Conservation (phyloP, 2,329 filamentous ascomycete genomes). For the Ceratocystiopsis minuta region DNA sequence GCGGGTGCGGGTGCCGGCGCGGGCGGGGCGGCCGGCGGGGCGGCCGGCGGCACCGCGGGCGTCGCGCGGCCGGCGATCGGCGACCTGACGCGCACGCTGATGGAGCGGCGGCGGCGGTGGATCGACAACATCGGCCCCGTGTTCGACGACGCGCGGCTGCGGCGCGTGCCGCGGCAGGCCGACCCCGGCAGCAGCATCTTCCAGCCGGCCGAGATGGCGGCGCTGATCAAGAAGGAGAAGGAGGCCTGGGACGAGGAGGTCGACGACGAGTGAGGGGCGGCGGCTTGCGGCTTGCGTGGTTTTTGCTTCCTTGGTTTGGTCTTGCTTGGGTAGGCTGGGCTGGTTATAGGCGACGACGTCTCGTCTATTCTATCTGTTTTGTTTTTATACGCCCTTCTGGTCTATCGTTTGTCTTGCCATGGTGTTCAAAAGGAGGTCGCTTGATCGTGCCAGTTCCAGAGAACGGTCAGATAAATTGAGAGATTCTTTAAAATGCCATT, state of each 20-base stretch:
- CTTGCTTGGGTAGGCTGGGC: no score
- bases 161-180: constrained; percentile 46
- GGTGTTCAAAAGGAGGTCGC: no score
- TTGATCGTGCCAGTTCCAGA: no score
- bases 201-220: constrained; percentile 51
- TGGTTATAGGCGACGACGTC: no score
- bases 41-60: constrained; percentile 10
- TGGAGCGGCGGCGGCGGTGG: constrained; percentile 83
- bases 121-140: constrained; percentile 80
- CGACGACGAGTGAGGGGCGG: constrained; percentile 34
- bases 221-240: constrained; percentile 55
- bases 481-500: no score
- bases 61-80: constrained; percentile 67
- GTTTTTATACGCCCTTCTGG: no score
- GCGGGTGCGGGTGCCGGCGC: background rate
- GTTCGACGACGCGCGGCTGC: constrained; percentile 65
- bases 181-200: constrained; percentile 58
- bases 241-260: constrained; percentile 70
- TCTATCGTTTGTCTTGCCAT: no score
- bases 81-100: constrained; percentile 75
- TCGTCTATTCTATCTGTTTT: no score
- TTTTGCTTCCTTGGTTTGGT: background rate
- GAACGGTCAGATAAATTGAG: no score
- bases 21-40: constrained; percentile 4
- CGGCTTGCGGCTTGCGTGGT: background rate